A percentile compares a stretch with the other conserved stretches of the same genome.
phyloP scores from a whole-genome alignment of 306 rosid genomes.

The Vigna trinervia region DNA sequence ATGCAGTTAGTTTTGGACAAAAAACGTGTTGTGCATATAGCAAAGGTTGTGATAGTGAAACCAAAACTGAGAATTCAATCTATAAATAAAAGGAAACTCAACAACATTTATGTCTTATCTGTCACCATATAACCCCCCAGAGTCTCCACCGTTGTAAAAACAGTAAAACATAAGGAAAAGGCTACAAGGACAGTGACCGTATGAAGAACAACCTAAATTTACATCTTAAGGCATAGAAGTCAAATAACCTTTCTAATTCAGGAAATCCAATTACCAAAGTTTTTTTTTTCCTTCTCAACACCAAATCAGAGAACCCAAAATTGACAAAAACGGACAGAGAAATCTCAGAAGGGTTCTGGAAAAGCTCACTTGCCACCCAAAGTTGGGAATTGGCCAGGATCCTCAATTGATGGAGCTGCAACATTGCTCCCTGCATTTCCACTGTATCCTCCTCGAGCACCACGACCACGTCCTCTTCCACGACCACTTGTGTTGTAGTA shows the following conservation, averaged over 20 bases:
- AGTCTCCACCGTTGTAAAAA: conserved; percentile 40
- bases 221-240: conserved; percentile 52
- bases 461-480: conserved; percentile 82
- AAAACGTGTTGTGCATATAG: no score
- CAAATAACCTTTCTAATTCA: conserved; percentile 45
- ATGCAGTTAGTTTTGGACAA: no score
- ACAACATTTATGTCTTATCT: conserved; percentile 49
- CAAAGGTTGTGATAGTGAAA: no score
- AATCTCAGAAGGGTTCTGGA: conserved; percentile 47
- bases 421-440: conserved; percentile 56
- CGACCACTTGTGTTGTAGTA: conserved; percentile 75
- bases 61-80: conserved; percentile 41
- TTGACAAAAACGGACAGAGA: conserved; percentile 41
- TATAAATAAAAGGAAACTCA: conserved; percentile 52
- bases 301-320: conserved; percentile 64
- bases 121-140: conserved; percentile 58
- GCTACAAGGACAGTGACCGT: conserved; percentile 39
- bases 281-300: conserved; percentile 49
- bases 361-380: conserved; percentile 86
- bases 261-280: conserved; percentile 63
- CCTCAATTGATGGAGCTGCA: conserved; percentile 78
- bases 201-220: conserved; percentile 60
- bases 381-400: conserved; percentile 94
- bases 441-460: conserved; percentile 59
- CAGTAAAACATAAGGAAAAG: conserved; percentile 27